Evolutionary conservation across 23 red algal genomes (phyloP).

Genomic region (Gracilaria gracilis): DNA sequence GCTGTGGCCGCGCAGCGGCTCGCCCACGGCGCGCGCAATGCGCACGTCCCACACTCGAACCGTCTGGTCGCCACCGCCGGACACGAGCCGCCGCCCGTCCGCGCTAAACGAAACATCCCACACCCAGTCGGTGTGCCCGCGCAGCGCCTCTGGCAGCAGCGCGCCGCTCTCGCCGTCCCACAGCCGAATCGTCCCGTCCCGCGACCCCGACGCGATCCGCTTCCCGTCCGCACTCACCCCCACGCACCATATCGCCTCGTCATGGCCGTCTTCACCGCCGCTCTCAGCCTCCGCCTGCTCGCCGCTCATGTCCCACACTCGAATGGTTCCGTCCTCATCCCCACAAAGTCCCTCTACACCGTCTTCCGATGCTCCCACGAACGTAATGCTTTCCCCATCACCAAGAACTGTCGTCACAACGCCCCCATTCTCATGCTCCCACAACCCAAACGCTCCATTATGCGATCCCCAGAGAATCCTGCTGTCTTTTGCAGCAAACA

Average conservation of each 20-base stretch:
- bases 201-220: background rate
- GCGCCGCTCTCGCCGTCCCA: background rate
- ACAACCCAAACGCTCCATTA: background rate
- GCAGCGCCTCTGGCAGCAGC: background rate
- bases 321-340: background rate
- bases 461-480: background rate
- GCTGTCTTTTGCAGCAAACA: background rate
- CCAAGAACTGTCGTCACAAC: background rate
- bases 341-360: background rate
- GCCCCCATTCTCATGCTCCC: background rate
- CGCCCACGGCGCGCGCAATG: no score
- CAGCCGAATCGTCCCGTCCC: background rate
- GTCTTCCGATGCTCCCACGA: background rate
- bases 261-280: background rate
- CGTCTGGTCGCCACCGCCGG: no score
- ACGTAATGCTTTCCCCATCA: background rate
- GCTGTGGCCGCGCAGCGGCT: no score
- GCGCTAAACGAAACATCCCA: background rate
- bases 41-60: no score
- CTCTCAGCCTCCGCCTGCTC: background rate
- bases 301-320: background rate
- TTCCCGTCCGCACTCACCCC: background rate
- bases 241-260: background rate
- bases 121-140: background rate
- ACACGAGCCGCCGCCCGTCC: constrained; percentile 15